Percentiles rank a stretch among this genome's conserved stretches.
These are phyloP conservation scores for Sparassis latifolia DNA, from an alignment of 1,284 basidiomycete species.

Conservation along the genomic window DNA sequence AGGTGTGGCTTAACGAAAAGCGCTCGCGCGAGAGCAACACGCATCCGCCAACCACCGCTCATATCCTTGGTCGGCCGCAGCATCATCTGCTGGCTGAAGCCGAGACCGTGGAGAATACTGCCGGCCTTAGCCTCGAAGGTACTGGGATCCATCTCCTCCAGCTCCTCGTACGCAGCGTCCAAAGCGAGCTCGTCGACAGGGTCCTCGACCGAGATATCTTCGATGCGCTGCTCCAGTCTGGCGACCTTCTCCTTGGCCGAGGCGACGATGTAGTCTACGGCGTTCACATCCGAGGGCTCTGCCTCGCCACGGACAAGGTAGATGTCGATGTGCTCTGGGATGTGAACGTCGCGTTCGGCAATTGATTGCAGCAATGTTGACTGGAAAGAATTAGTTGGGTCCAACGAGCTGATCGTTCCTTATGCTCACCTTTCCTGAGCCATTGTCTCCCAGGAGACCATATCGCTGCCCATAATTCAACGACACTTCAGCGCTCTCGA, in stretches of 20 bases:
- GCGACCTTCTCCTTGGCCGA: constrained; percentile 94
- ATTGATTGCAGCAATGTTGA: constrained; percentile 54
- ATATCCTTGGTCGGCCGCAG: constrained; percentile 95
- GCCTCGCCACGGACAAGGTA: constrained; percentile 96
- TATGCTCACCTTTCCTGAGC: constrained; percentile 85
- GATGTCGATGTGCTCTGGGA: constrained; percentile 95
- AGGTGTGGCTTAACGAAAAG: constrained; percentile 96
- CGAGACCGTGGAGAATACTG: constrained; percentile 94
- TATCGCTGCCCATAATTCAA: constrained; percentile 97
- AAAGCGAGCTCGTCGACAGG: constrained; percentile 82
- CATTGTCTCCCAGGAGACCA: constrained; percentile 95
- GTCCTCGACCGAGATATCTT: constrained; percentile 88
- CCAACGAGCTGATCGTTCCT: neutral
- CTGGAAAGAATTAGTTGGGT: constrained; percentile 23
- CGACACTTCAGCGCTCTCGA: constrained; percentile 82
- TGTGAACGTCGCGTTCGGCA: constrained; percentile 90
- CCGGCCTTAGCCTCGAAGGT: constrained; percentile 97
- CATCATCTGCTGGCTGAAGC: constrained; percentile 92
- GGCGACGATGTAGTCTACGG: constrained; percentile 91
- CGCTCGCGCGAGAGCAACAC: constrained; percentile 93
- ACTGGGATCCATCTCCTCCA: constrained; percentile 93
- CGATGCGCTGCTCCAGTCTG: constrained; percentile 91
- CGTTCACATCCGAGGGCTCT: constrained; percentile 94
- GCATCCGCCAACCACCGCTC: constrained; percentile 99
- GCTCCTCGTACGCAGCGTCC: constrained; percentile 90